Conservation (phyloP, 805 yeast species). For the Metschnikowia baotianmanensis region DNA sequence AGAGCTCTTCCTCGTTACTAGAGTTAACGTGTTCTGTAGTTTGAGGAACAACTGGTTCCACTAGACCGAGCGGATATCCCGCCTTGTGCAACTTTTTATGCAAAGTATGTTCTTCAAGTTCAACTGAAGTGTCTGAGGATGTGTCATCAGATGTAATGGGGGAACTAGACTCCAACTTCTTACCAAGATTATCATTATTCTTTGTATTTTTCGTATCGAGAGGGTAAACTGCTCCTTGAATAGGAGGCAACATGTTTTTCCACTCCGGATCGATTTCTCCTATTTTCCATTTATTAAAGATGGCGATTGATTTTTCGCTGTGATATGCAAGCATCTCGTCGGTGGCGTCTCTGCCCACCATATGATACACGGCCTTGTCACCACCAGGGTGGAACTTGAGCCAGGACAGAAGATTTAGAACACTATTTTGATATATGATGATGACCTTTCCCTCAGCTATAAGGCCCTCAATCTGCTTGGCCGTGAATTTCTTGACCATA, state of each 20-base stretch:
- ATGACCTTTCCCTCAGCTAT: conserved; percentile 69
- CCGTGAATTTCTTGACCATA: conserved; percentile 20
- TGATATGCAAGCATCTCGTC: conserved; percentile 90
- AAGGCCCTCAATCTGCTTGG: conserved; percentile 47
- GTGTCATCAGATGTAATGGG: conserved; percentile 8
- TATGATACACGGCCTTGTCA: conserved; percentile 74
- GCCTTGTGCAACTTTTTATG: conserved; percentile 1
- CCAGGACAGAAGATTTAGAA: conserved; percentile 70
- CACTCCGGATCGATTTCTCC: conserved; percentile 66
- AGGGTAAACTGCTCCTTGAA: conserved; percentile 66
- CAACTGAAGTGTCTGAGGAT: conserved; percentile 15
- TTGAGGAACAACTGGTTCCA: conserved; percentile 54
- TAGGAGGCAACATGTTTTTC: conserved; percentile 81
- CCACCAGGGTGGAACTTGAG: conserved; percentile 83
- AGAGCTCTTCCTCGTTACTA: conserved; percentile 32
- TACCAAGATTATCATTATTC: conserved; percentile 2
- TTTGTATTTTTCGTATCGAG: not conserved
- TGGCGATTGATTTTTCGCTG: conserved; percentile 50
- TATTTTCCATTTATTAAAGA: conserved; percentile 57
- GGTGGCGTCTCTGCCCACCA: conserved; percentile 87
- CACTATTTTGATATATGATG: conserved; percentile 61
- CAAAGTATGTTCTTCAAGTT: conserved; percentile 13
- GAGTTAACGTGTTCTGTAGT: conserved; percentile 38
- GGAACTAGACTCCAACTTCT: conserved; percentile 10
- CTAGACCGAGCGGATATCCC: conserved; percentile 44